phyloP scores from a whole-genome alignment of 768 basidiomycete species.

The Lyophyllum semitale region DNA sequence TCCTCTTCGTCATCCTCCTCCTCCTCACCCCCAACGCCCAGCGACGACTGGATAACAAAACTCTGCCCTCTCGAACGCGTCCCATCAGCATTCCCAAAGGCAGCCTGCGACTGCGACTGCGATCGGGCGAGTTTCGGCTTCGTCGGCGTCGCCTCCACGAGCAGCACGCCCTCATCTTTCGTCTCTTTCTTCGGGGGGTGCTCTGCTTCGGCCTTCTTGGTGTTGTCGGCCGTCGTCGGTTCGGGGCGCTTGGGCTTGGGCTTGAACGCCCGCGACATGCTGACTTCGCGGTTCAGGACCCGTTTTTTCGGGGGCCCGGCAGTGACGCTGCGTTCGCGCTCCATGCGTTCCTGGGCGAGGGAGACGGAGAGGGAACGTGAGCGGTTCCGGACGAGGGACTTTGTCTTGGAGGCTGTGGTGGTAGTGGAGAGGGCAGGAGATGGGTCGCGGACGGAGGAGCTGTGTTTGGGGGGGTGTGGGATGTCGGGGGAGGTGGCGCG shows the following conservation, averaged over 20 bases:
- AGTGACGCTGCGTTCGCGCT: conserved; percentile 36
- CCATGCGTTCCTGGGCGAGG: conserved; percentile 57
- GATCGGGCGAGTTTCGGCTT: conserved; percentile 19
- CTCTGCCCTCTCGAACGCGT: background rate
- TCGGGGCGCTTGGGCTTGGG: conserved; percentile 33
- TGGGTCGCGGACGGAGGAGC: conserved; percentile 9
- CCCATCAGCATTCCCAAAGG: conserved; percentile 13
- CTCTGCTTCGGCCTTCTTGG: background rate
- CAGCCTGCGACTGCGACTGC: conserved; percentile 9
- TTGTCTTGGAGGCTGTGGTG: conserved; percentile 18
- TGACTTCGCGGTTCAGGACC: conserved; percentile 68
- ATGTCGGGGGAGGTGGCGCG: conserved; percentile 32
- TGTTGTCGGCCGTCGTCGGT: conserved; percentile 10
- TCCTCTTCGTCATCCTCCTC: conserved; percentile 35
- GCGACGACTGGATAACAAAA: conserved; percentile 2
- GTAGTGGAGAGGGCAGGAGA: conserved; percentile 25
- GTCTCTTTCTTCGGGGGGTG: background rate
- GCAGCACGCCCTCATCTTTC: conserved; percentile 37
- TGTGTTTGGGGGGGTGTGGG: background rate
- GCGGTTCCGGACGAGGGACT: conserved; percentile 40
- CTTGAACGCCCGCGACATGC: conserved; percentile 76
- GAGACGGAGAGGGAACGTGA: conserved; percentile 71
- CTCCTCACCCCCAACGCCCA: conserved; percentile 2
- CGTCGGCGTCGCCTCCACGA: conserved; percentile 60
- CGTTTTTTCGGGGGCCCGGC: conserved; percentile 45